These are phyloP conservation scores for Phoenix dactylifera DNA, from an alignment of 176 grass and related monocot species.

Conservation along the genomic window DNA sequence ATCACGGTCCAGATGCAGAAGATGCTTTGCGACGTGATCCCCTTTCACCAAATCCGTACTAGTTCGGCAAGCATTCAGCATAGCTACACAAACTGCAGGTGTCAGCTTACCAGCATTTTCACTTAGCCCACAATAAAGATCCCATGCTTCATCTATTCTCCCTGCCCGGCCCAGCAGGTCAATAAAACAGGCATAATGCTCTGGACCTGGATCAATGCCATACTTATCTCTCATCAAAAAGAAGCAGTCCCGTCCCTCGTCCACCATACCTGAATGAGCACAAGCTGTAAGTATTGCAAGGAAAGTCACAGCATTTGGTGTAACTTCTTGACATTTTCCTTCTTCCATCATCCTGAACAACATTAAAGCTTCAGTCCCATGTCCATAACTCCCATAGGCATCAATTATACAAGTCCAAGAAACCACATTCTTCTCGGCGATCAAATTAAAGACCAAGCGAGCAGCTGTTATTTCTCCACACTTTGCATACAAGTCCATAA, in stretches of 20 bases:
- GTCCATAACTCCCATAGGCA: constrained; percentile 30
- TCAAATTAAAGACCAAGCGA: constrained; percentile 25
- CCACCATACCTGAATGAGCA: constrained; percentile 44
- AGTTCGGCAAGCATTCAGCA: constrained; percentile 37
- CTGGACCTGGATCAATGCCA: constrained; percentile 30
- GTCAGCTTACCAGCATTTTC: constrained; percentile 4
- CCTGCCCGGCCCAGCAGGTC: constrained; percentile 46
- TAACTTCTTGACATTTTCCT: constrained; percentile 11
- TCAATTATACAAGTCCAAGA: constrained; percentile 67
- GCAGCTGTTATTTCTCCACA: constrained; percentile 31
- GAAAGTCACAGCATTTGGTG: constrained; percentile 56
- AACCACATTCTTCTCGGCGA: constrained; percentile 36
- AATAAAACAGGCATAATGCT: constrained; percentile 51
- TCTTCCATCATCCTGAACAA: constrained; percentile 46
- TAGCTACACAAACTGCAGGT: constrained; percentile 36
- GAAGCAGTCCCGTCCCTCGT: constrained; percentile 30
- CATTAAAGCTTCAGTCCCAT: constrained; percentile 25
- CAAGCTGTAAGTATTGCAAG: constrained; percentile 51
- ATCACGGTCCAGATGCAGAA: constrained; percentile 27
- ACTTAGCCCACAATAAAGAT: constrained; percentile 37
- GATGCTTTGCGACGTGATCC: constrained; percentile 29
- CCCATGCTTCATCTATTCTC: constrained; percentile 46
- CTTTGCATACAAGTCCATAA: constrained; percentile 63
- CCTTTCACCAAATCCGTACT: constrained; percentile 48
- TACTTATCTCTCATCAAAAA: constrained; percentile 45